These are phyloP conservation scores for Tephrocybe sp. DNA, from an alignment of 768 basidiomycete species.

Conservation along the genomic window DNA sequence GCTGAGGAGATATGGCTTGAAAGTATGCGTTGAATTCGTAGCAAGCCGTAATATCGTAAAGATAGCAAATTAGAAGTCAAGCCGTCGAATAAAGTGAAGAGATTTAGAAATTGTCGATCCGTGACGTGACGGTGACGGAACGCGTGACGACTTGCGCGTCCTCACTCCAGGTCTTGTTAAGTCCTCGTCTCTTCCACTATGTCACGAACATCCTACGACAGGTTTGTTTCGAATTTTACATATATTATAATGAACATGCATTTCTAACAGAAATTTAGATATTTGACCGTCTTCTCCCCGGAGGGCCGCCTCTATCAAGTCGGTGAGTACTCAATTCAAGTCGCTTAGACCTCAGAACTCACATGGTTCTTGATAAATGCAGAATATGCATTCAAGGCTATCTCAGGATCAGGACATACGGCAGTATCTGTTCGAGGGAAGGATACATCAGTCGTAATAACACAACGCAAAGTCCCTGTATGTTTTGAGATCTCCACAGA, in stretches of 20 bases:
- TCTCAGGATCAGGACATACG: slow-evolving; percentile 95
- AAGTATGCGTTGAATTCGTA: too few relatives aligned
- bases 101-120: slow-evolving; percentile 14
- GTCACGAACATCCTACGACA: slow-evolving; percentile 94
- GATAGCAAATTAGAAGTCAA: neutral
- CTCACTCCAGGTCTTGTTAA: slow-evolving; percentile 16
- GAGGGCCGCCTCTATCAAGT: slow-evolving; percentile 99
- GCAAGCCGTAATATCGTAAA: too few relatives aligned
- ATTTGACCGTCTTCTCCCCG: slow-evolving; percentile 95
- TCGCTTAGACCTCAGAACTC: slow-evolving; percentile 6
- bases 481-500: slow-evolving; percentile 26
- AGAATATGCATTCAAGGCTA: slow-evolving; percentile 99
- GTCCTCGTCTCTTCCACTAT: slow-evolving; percentile 44
- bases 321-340: slow-evolving; percentile 46
- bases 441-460: slow-evolving; percentile 94
- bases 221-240: slow-evolving; percentile 37
- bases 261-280: slow-evolving; percentile 44
- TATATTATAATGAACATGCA: neutral
- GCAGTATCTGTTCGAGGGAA: slow-evolving; percentile 90
- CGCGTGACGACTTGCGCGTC: slow-evolving; percentile 61
- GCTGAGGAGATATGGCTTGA: too few relatives aligned
- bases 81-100: neutral
- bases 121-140: slow-evolving; percentile 34
- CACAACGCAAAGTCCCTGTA: slow-evolving; percentile 98
- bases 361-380: slow-evolving; percentile 13